Base-by-base conservation (phyloP, 768 basidiomycete species). In the Daedaleopsis nitida region DNA sequence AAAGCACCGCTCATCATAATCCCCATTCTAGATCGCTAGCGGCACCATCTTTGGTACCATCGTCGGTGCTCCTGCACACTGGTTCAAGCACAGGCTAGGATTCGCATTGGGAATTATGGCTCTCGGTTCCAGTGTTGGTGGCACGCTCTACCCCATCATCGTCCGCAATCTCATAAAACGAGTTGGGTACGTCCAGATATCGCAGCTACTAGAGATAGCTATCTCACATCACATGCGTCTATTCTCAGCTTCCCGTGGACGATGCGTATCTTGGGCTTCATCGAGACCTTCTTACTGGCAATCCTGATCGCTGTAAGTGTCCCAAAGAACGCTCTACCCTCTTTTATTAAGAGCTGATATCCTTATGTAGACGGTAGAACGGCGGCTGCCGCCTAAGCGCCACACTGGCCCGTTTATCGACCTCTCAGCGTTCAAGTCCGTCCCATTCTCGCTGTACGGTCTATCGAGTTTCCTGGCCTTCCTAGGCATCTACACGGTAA, bases 171-270 rank as follows among this genome's bases (percentile, higher is more conserved):
- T 91, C 21, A 77, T 90, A 47, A 73, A 77, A 0, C 60, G 71
- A 57, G 78, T 88, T 1, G 86, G 87, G 87, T 84, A 68, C 14
- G 80, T 77, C 8, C 27, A n/a, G 12, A 57, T 3, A 59, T 8
- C 45, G n/a, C 19, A 0, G 9, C 27, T 8, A 21, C 53, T 12
- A 39, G 34, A 19, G 7, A 23, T 37, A 48, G 48, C 14, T 51
- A 52, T 44, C 50, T 42, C 27, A 59, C 9, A 35, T 47, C 8
- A 16, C 3, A 37, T 38, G 12, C 27, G 27, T 32, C 27, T 32
- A 3, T 32, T 51, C 12, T 16, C 44, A 91, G 89, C n/a, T 92
- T 92, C 71, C 76, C 77, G 63, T 92, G 90, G 91, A 89, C 90
- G 0, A 83, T 89, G 80, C 80, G 91, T 13, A 82, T 87, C 35